phyloP scores from a whole-genome alignment of 257 asterid genomes.

The Nicotiana sylvestris region DNA sequence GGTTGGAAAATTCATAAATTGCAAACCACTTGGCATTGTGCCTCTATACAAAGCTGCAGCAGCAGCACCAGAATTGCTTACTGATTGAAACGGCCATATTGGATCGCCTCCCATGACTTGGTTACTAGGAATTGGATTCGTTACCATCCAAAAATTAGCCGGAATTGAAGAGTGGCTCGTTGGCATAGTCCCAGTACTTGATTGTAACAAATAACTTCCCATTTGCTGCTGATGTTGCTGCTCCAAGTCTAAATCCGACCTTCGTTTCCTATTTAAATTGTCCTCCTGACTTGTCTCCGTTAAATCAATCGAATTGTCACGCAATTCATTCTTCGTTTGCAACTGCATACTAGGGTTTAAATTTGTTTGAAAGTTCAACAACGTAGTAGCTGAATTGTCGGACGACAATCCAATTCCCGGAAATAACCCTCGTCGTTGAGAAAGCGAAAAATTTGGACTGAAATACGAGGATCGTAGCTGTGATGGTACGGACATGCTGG shows the following conservation, averaged over 20 bases:
- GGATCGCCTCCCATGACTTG: slow-evolving; percentile 76
- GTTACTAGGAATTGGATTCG: slow-evolving; percentile 60
- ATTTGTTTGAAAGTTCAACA: slow-evolving; percentile 56
- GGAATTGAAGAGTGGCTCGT: slow-evolving; percentile 70
- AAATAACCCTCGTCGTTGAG: slow-evolving; percentile 49
- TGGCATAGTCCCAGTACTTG: slow-evolving; percentile 67
- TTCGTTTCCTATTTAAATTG: slow-evolving; percentile 46
- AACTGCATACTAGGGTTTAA: slow-evolving; percentile 39
- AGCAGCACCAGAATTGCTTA: slow-evolving; percentile 39
- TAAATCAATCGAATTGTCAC: slow-evolving; percentile 46
- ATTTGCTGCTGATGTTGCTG: slow-evolving; percentile 41
- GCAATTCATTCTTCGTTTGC: slow-evolving; percentile 57
- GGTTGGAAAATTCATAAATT: slow-evolving; percentile 84
- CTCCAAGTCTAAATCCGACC: slow-evolving; percentile 55
- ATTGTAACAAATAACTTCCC: slow-evolving; percentile 70
- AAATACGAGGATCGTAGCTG: slow-evolving; percentile 74
- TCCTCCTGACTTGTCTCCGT: slow-evolving; percentile 48
- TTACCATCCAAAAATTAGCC: slow-evolving; percentile 90
- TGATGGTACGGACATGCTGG: slow-evolving; percentile 90
- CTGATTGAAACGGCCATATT: slow-evolving; percentile 72
- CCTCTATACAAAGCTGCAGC: slow-evolving; percentile 75
- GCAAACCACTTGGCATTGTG: slow-evolving; percentile 70
- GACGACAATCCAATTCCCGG: slow-evolving; percentile 62
- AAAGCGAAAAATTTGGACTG: slow-evolving; percentile 51
- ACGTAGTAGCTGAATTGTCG: slow-evolving; percentile 48